These are phyloP conservation scores for Microdochium paspali DNA, from an alignment of 2,329 filamentous ascomycete genomes.

Conservation along the genomic window DNA sequence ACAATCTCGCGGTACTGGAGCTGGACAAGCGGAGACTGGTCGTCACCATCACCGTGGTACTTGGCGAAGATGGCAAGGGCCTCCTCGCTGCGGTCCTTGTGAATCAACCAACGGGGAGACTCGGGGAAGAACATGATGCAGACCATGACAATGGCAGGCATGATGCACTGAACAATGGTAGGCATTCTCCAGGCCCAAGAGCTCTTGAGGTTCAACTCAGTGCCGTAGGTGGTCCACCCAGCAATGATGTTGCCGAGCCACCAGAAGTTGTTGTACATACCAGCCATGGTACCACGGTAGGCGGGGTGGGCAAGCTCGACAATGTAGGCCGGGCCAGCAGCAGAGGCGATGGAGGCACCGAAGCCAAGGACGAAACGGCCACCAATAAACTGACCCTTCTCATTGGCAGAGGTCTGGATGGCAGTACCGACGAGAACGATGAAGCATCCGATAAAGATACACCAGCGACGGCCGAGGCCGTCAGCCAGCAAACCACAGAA, in stretches of 20 bases:
- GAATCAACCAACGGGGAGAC: constrained; percentile 23
- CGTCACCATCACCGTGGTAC: constrained; percentile 50
- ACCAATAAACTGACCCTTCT: constrained; percentile 42
- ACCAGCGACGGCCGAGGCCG: constrained; percentile 40
- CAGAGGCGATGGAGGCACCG: constrained; percentile 48
- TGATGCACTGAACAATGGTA: constrained; percentile 39
- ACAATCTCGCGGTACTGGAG: constrained; percentile 48
- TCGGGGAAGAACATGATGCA: constrained; percentile 25
- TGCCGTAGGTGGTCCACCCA: constrained; percentile 39
- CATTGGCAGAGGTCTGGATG: constrained; percentile 35
- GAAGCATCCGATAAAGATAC: constrained; percentile 45
- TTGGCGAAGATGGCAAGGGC: constrained; percentile 46
- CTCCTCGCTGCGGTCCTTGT: constrained; percentile 43
- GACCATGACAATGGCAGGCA: constrained; percentile 33
- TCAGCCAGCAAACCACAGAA: constrained; percentile 42
- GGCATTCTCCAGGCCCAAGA: constrained; percentile 50
- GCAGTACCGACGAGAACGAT: constrained; percentile 42
- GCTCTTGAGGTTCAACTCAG: constrained; percentile 22
- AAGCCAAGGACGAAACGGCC: constrained; percentile 45
- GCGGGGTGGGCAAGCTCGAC: constrained; percentile 55
- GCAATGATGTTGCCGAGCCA: constrained; percentile 44
- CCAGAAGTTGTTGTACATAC: constrained; percentile 38
- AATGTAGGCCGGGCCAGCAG: constrained; percentile 53
- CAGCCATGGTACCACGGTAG: constrained; percentile 51
- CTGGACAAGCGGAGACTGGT: constrained; percentile 39